A percentile compares a stretch with the other conserved stretches of the same genome.
These are phyloP conservation scores for Cryptococcus sp. DNA, from an alignment of 1,284 basidiomycete genomes.

Conservation along the genomic window DNA sequence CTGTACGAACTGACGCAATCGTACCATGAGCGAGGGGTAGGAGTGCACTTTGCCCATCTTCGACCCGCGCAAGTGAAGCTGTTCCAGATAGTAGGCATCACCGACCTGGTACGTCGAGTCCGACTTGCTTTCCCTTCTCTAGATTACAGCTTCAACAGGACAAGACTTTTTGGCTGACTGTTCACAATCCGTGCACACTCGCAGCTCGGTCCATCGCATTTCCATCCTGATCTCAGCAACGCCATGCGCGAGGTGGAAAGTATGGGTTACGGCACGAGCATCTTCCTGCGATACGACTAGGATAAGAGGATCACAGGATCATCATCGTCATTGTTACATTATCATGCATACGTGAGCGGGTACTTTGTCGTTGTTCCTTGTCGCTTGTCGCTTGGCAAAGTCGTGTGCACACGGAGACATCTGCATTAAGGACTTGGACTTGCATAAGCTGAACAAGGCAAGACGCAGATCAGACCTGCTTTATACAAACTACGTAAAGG, in stretches of 20 bases:
- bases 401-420: no score
- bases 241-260: conserved; percentile 49
- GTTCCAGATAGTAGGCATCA: conserved; percentile 57
- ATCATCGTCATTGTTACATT: no score
- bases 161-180: conserved; percentile 35
- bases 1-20: conserved; percentile 76
- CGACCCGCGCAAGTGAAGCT: conserved; percentile 60
- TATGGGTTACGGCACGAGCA: conserved; percentile 43
- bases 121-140: no score
- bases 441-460: no score
- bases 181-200: conserved; percentile 61
- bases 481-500: no score
- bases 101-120: conserved; percentile 36
- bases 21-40: conserved; percentile 69
- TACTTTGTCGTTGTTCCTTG: no score
- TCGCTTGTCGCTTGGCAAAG: no score
- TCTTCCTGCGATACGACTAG: conserved; percentile 20
- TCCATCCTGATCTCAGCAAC: conserved; percentile 65
- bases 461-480: no score
- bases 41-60: conserved; percentile 77
- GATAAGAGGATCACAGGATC: no score
- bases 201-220: conserved; percentile 67
- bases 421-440: no score
- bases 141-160: background rate
- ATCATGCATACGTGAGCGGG: no score